Conservation (phyloP, 2,329 filamentous ascomycete species). For the Ceratocystiopsis minuta region DNA sequence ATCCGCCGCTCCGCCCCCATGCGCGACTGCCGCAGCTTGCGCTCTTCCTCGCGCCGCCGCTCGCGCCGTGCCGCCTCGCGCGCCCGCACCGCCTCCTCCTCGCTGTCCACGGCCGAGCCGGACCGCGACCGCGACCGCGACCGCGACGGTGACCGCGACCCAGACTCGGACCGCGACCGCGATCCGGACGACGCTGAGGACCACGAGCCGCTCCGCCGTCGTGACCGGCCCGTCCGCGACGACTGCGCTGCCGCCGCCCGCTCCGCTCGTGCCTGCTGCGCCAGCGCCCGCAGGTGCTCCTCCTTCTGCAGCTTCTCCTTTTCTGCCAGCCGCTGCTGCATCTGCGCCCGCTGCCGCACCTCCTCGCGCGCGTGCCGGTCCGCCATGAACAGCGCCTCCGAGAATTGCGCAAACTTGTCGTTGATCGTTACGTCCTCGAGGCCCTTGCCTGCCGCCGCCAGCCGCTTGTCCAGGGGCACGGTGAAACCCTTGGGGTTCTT, state of each 20-base stretch:
- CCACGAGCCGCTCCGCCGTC: conserved; percentile 4
- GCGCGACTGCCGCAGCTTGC: conserved; percentile 77
- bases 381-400: conserved; percentile 83
- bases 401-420: conserved; percentile 94
- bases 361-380: conserved; percentile 91
- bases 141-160: conserved; percentile 6
- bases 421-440: conserved; percentile 92
- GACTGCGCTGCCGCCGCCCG: conserved; percentile 32
- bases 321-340: conserved; percentile 92
- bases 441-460: conserved; percentile 82
- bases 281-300: conserved; percentile 71
- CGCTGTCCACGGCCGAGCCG: conserved; percentile 32
- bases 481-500: conserved; percentile 99
- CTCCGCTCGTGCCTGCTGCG: conserved; percentile 82
- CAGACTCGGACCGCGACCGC: conserved; percentile 18
- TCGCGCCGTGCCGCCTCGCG: conserved; percentile 65
- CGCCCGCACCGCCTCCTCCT: conserved; percentile 54
- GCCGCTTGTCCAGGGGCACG: conserved; percentile 81
- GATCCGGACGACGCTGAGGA: conserved; percentile 6
- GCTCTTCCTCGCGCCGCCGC: conserved; percentile 62
- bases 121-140: conserved; percentile 15
- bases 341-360: conserved; percentile 74
- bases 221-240: conserved; percentile 7
- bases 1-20: conserved; percentile 90
- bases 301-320: conserved; percentile 94